Evolutionary conservation across 2,329 filamentous ascomycete species (phyloP), one percentile per base, ranked within the genome.

Genomic region (Phaeosphaeriaceae sp.): DNA sequence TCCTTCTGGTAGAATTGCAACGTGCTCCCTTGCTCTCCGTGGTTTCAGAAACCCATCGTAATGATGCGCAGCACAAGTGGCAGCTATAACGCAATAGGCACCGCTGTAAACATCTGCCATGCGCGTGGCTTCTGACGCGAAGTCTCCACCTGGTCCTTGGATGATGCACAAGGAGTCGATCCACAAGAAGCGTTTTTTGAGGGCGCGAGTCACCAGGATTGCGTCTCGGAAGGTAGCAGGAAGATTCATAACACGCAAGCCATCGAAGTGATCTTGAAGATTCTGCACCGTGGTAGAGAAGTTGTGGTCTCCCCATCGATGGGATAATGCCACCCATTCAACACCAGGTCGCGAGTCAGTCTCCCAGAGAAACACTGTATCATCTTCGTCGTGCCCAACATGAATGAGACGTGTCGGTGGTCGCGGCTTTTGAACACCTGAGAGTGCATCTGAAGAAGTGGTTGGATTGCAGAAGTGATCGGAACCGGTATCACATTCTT

Each of bases 251-350:
- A 30, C 28, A 6, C 28, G 28, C 28, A 30, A 30, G 28, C 28
- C 28, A 30, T 30, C 28, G 28, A 30, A 6, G 11, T 30, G 43
- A 23, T 47, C n/a, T 7, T 47, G 43, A 15, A 58, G 52, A 4
- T 56, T 61, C 19, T 53, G 22, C 2, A 10, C 40, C 2, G 49
- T 62, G 21, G 54, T 66, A 2, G 61, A 61, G 13, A 60, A 55
- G 17, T 59, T 30, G 7, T 32, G 26, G 2, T 32, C 49, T 1
- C 66, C 66, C 66, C 66, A 68, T 47, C 23, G 46, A 52, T 68
- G 60, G 10, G 66, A 68, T 4, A 68, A 23, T 1, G 66, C 66
- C 11, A 67, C 24, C 63, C 63, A 68, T 21, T 65, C 55, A 5
- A 30, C 56, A 23, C 2, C 17, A 2, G 55, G 47, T 6, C n/a